Base-by-base conservation (phyloP, 2,329 filamentous ascomycete species). In the Thelonectria olida region DNA sequence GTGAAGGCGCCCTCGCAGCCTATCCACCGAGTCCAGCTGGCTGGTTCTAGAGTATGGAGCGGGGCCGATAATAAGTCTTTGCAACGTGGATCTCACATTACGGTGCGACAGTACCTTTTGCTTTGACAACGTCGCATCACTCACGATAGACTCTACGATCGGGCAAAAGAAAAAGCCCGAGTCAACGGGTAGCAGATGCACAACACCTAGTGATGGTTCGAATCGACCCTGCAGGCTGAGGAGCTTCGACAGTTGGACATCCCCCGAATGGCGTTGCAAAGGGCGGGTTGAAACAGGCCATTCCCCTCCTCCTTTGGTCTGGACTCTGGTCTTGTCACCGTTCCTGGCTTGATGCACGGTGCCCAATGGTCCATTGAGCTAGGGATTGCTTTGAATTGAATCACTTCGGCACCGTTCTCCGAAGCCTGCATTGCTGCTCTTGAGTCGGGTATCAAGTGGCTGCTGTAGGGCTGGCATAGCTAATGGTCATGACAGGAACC, bases 321-420 rank as follows among this genome's bases (percentile, higher is more conserved):
- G 44, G 65, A 63, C 52, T 38, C 49, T 54, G 44, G 59, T 54
- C 47, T 48, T 64, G 49, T 51, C 54, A 61, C 52, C 36, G 56
- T 66, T 60, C 53, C 52, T 38, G 54, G 54, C 47, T 42, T 31
- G 52, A 45, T 44, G 49, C 48, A 39, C 38, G 44, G 31, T 23
- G 36, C 31, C 31, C 49, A 25, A 57, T 59, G 38, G 13, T 34
- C 25, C 50, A 49, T 45, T 34, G 15, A 58, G 42, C 59, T 45
- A 10, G n/a, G 8, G 3, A n/a, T 39, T n/a, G 15, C 36, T 39
- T 39, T n/a, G 17, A 41, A 41, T 41, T 41, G 19, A 41, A 41
- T 34, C 31, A 34, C 31, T 34, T 15, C n/a, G n/a, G n/a, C n/a
- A 13, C 50, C 38, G 38, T 20, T 44, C 38, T 34, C 28, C 25